Evolutionary conservation across 225 moss, liverwort and hornwort species (phyloP), one percentile per base, ranked within the genome.

Genomic region (Thuidium tamariscinum): DNA sequence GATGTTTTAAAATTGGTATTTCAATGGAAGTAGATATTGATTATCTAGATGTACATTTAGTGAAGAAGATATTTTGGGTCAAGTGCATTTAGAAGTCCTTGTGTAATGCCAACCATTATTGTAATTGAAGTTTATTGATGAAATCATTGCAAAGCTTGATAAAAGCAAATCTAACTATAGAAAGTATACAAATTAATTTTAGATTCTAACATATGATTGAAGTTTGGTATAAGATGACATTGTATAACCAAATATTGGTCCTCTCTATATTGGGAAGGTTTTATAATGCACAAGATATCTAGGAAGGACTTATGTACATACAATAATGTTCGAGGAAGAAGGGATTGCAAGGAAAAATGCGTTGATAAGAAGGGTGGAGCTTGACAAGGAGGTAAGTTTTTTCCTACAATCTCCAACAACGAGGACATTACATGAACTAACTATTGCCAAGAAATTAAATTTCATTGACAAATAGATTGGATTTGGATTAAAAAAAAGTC

Each of bases 81-180:
- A 41, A 1, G 5, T 0, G 0, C 27, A 70, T 70, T 70, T 5
- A 0, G 0, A 0, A 70, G 10, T 42, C 27, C 3, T 1, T 15
- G 16, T 1, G 5, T 16, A 16, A 16, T 0, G 0, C 11, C 18
- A 72, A 44, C 6, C 5, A 44, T 29, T 29, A 2, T 5, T 27
- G 2, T 27, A 9, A 5, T 42, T 44, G 10, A 70, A 44, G 29
- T 27, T 27, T 60, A 29, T 60, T 0, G 2, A 9, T 29, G 9
- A 71, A 44, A 71, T 2, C 3, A 44, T 44, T 27, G 10, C 1
- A 0, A 29, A 44, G 5, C 2, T 41, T 0, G 0, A 42, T 3
- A 12, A 25, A 15, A 3, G 0, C 8, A 15, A 41, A 26, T 26
- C 1, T n/a, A n/a, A n/a, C n/a, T n/a, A n/a, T n/a, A 1, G 0